These are phyloP conservation scores for Cyberlindnera petersonii DNA, from an alignment of 805 yeast genomes.

Conservation along the genomic window DNA sequence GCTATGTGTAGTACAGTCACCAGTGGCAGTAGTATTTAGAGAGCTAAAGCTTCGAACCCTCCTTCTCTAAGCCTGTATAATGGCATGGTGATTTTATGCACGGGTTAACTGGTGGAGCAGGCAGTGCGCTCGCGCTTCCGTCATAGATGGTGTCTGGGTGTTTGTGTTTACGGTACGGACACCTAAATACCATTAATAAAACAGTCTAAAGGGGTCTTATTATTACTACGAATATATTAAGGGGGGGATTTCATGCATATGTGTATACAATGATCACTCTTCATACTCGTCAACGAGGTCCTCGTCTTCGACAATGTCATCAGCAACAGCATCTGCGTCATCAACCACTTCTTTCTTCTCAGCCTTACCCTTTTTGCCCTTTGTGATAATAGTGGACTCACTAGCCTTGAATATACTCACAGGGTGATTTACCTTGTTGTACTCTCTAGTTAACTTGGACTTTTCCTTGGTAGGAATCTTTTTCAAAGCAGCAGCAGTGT, in stretches of 20 bases:
- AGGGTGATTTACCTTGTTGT: conserved; percentile 77
- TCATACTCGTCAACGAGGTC: conserved; percentile 10
- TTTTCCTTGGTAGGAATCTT: conserved; percentile 74
- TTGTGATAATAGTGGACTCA: conserved; percentile 8
- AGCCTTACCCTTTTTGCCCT: conserved; percentile 10
- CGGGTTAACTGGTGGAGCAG: too few relatives aligned
- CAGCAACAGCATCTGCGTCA: too few relatives aligned
- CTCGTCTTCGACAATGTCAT: conserved; percentile 26
- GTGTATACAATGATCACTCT: neutral
- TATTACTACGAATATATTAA: too few relatives aligned
- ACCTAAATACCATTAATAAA: too few relatives aligned
- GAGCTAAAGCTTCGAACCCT: too few relatives aligned
- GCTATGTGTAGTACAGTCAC: too few relatives aligned
- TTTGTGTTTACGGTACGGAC: neutral
- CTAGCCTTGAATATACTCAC: conserved; percentile 38
- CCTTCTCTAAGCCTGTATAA: too few relatives aligned
- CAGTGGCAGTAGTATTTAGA: too few relatives aligned
- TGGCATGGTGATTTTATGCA: too few relatives aligned
- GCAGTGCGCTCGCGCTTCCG: too few relatives aligned
- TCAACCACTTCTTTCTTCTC: conserved; percentile 11
- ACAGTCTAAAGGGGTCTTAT: too few relatives aligned
- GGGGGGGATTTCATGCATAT: too few relatives aligned
- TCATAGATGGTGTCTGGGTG: conserved; percentile 4
- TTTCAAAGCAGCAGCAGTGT: conserved; percentile 46
- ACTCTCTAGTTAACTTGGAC: conserved; percentile 80